Conservation (phyloP, 1,139 yeast genomes). For the Fermentozyma sake region DNA sequence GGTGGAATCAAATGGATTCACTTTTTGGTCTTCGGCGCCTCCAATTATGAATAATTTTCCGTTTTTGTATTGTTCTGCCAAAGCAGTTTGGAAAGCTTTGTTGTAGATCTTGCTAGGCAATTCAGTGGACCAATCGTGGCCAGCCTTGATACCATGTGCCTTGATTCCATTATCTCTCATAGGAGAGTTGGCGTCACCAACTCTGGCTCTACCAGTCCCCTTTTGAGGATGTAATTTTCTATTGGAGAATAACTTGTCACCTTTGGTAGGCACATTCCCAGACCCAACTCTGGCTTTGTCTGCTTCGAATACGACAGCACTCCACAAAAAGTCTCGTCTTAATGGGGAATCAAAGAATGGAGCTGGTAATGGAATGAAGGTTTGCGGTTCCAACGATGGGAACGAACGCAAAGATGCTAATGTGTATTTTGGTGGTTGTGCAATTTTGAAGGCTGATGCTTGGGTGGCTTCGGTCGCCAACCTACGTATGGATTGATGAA, state of each 20-base stretch:
- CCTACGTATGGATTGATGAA: slow-evolving; percentile 24
- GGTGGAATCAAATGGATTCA: slow-evolving; percentile 16
- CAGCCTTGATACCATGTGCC: slow-evolving; percentile 87
- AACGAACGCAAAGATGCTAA: slow-evolving; percentile 78
- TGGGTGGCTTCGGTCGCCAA: slow-evolving; percentile 27
- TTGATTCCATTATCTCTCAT: slow-evolving; percentile 85
- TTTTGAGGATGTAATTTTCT: slow-evolving; percentile 83
- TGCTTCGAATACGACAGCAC: slow-evolving; percentile 88
- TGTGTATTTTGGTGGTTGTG: slow-evolving; percentile 66
- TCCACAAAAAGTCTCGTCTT: slow-evolving; percentile 90
- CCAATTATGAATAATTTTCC: slow-evolving; percentile 75
- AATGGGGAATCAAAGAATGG: slow-evolving; percentile 65
- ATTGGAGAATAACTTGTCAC: slow-evolving; percentile 83
- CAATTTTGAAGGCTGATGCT: slow-evolving; percentile 19
- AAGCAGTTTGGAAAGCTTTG: slow-evolving; percentile 73
- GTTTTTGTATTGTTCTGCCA: slow-evolving; percentile 71
- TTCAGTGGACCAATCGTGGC: slow-evolving; percentile 84
- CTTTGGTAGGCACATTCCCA: slow-evolving; percentile 78
- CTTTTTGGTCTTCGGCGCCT: slow-evolving; percentile 24
- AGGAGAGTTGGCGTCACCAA: slow-evolving; percentile 95
- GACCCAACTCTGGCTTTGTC: slow-evolving; percentile 89
- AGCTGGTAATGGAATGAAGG: slow-evolving; percentile 71
- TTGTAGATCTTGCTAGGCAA: slow-evolving; percentile 72
- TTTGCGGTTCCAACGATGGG: slow-evolving; percentile 84
- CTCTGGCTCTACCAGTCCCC: slow-evolving; percentile 93